Percentiles rank a stretch among this genome's conserved stretches.
Conservation (phyloP, 169 alveolate genomes). For the Plasmodium inui region DNA sequence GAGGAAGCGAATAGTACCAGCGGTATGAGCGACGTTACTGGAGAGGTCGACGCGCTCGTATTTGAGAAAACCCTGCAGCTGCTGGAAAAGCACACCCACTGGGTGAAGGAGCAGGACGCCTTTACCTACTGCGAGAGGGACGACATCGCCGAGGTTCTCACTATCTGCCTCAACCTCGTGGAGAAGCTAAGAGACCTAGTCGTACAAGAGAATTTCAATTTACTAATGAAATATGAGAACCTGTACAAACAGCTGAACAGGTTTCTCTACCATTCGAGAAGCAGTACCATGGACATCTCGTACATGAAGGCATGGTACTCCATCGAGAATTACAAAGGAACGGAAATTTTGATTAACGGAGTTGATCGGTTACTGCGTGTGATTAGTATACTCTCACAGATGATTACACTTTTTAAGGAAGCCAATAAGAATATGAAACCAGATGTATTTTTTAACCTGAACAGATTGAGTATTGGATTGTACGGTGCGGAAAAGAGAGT, state of each 20-base stretch:
- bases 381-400: neutral
- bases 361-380: neutral
- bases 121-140: neutral
- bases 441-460: neutral
- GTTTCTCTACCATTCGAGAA: neutral
- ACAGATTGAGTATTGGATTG: neutral
- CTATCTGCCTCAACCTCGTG: neutral
- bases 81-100: neutral
- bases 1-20: neutral
- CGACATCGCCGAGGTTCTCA: conserved; percentile 1
- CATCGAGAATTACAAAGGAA: conserved; percentile 12
- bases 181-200: conserved; percentile 1
- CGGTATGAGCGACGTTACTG: too few relatives aligned
- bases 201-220: neutral
- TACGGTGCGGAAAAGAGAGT: neutral
- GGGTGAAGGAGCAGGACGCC: conserved; percentile 23
- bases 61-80: conserved; percentile 8
- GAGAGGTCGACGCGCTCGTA: neutral
- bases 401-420: conserved; percentile 1
- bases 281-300: neutral
- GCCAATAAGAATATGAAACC: conserved; percentile 10
- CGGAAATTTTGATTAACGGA: neutral
- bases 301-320: conserved; percentile 17
- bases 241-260: conserved; percentile 17
- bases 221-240: conserved; percentile 31